Percentiles rank a stretch among this genome's conserved stretches.
These are phyloP conservation scores for Elsinoe arachidis DNA, from an alignment of 2,329 filamentous ascomycete genomes.

Conservation along the genomic window DNA sequence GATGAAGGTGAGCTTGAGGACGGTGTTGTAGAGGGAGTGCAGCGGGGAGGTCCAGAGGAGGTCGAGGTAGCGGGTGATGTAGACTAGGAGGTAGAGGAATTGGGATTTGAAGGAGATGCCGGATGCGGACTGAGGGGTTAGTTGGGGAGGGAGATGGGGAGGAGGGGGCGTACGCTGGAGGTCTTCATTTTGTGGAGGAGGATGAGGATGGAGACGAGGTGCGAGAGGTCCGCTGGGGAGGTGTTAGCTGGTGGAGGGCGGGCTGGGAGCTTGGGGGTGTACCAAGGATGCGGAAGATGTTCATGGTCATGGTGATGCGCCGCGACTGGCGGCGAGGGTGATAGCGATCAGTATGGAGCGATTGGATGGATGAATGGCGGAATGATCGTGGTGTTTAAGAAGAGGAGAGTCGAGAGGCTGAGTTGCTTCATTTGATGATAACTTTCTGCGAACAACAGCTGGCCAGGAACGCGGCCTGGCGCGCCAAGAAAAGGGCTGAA, in stretches of 20 bases:
- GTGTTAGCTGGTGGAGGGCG: slow-evolving; percentile 15
- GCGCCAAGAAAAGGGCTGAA: background rate
- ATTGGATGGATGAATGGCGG: background rate
- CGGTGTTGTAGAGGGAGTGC: slow-evolving; percentile 67
- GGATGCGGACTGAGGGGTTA: slow-evolving; percentile 56
- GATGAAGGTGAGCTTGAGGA: slow-evolving; percentile 96
- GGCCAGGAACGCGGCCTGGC: slow-evolving; percentile 8
- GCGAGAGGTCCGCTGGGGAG: slow-evolving; percentile 76
- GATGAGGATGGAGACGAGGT: slow-evolving; percentile 88
- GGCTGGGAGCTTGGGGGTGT: slow-evolving; percentile 22
- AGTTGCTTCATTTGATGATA: slow-evolving; percentile 2
- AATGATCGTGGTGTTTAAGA: background rate
- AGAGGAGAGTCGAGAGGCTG: background rate
- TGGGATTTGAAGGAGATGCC: slow-evolving; percentile 99
- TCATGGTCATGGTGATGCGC: slow-evolving; percentile 40
- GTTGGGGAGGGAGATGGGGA: background rate
- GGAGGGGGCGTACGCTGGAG: slow-evolving; percentile 58
- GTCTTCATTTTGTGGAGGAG: slow-evolving; percentile 89
- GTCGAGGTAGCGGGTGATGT: slow-evolving; percentile 85
- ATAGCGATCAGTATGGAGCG: background rate
- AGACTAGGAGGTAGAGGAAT: slow-evolving; percentile 87
- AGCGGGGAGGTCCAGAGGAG: slow-evolving; percentile 70
- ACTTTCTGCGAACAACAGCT: slow-evolving; percentile 6
- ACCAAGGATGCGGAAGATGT: slow-evolving; percentile 62
- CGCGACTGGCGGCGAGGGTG: slow-evolving; percentile 1